Evolutionary conservation across 2,329 filamentous ascomycete species (phyloP).

Genomic region (Sclerotinia trifoliorum): DNA sequence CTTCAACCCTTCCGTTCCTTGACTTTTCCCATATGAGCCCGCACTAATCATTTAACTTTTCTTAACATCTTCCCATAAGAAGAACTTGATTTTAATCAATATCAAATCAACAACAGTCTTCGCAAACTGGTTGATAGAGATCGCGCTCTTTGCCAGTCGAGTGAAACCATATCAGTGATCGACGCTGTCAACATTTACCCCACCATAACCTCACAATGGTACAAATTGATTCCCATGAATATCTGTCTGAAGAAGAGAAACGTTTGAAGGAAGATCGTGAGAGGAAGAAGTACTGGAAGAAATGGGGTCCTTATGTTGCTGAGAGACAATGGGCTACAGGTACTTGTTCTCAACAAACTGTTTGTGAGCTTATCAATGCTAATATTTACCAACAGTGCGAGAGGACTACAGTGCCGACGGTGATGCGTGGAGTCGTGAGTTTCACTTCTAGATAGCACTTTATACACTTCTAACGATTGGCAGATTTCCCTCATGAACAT

Average conservation of each 20-base stretch:
- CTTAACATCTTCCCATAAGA: neutral
- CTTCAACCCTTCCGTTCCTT: neutral
- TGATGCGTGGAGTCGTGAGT: constrained; percentile 93
- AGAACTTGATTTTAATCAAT: neutral
- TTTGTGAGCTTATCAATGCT: constrained; percentile 22
- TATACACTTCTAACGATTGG: constrained; percentile 36
- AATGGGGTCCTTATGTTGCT: constrained; percentile 91
- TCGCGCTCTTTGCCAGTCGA: neutral
- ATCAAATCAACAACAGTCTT: constrained; percentile 13
- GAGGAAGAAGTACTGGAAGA: constrained; percentile 92
- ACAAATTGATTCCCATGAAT: constrained; percentile 82
- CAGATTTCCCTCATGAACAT: constrained; percentile 92
- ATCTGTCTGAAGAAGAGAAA: constrained; percentile 85
- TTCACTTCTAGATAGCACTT: neutral
- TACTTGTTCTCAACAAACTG: constrained; percentile 41
- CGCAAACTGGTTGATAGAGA: neutral
- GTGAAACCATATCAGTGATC: constrained; percentile 10
- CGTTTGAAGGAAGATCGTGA: constrained; percentile 83
- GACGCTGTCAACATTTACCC: constrained; percentile 11
- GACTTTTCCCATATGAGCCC: constrained; percentile 1
- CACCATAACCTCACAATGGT: constrained; percentile 63
- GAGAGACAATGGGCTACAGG: constrained; percentile 96
- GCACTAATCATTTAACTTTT: neutral
- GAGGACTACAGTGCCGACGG: constrained; percentile 90
- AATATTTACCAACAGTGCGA: constrained; percentile 56